Conservation (phyloP, 768 basidiomycete genomes). For the Rhodocollybia butyracea region DNA sequence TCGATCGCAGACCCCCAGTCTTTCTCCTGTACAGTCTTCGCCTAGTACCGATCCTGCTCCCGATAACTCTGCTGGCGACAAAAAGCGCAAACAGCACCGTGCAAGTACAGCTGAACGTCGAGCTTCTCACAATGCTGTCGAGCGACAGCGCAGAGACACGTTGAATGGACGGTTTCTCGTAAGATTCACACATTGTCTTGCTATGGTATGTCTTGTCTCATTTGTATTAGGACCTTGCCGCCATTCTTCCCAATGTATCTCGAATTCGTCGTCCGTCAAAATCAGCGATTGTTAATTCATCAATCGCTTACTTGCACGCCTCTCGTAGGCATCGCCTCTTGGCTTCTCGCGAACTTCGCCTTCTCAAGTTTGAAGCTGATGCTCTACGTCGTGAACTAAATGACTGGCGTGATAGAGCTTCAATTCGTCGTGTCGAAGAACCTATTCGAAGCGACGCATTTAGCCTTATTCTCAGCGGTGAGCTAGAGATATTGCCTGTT, state of each 20-base stretch:
- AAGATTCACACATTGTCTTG: constrained; percentile 4
- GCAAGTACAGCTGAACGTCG: constrained; percentile 96
- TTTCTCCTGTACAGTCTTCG: too few relatives aligned
- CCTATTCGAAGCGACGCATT: constrained; percentile 71
- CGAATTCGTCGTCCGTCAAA: constrained; percentile 93
- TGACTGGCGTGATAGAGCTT: constrained; percentile 83
- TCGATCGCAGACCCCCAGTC: constrained; percentile 33
- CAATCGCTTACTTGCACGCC: constrained; percentile 83
- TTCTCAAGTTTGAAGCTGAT: constrained; percentile 78
- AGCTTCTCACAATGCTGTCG: constrained; percentile 96
- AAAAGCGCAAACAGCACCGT: constrained; percentile 78
- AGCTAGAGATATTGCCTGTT: constrained; percentile 60
- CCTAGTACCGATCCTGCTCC: constrained; percentile 21
- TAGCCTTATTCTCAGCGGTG: constrained; percentile 63
- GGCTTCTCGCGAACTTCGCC: constrained; percentile 80
- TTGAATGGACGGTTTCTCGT: constrained; percentile 90
- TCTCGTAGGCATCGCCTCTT: constrained; percentile 78
- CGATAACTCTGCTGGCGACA: constrained; percentile 16
- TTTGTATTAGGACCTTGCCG: constrained; percentile 75
- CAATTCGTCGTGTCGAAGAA: constrained; percentile 69
- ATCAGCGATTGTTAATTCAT: constrained; percentile 94
- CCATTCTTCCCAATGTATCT: constrained; percentile 85
- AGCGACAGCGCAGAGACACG: constrained; percentile 89
- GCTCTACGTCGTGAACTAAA: constrained; percentile 88
- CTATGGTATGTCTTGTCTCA: background rate